phyloP scores from a whole-genome alignment of 345 rosid species.

The Chamaenerion angustifolium region DNA sequence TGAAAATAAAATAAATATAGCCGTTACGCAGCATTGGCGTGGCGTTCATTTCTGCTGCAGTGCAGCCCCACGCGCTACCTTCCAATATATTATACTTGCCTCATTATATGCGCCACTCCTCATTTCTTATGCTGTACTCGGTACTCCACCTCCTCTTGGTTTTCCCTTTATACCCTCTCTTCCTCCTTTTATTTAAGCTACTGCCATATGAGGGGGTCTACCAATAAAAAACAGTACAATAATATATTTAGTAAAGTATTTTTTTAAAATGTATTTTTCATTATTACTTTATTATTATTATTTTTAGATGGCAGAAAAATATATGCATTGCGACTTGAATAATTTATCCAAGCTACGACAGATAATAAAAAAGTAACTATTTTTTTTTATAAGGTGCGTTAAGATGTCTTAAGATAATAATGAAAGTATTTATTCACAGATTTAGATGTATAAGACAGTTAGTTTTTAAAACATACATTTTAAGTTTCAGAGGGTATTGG shows the following conservation, averaged over 20 bases:
- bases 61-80: background rate
- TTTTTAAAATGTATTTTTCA: too few relatives aligned
- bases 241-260: background rate
- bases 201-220: background rate
- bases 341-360: too few relatives aligned
- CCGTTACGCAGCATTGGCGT: background rate
- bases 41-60: background rate
- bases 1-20: background rate
- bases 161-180: background rate
- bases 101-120: background rate
- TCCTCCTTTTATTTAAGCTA: background rate
- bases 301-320: too few relatives aligned
- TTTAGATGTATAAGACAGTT: too few relatives aligned
- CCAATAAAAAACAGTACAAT: background rate
- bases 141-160: background rate
- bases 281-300: too few relatives aligned
- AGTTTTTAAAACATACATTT: too few relatives aligned
- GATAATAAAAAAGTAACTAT: too few relatives aligned
- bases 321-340: too few relatives aligned
- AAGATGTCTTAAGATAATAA: too few relatives aligned
- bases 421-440: too few relatives aligned
- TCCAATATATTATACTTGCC: background rate
- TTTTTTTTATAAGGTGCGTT: too few relatives aligned
- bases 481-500: too few relatives aligned
- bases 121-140: background rate